Evolutionary conservation across 345 rosid genomes (phyloP).

Genomic region (Turnera subulata): DNA sequence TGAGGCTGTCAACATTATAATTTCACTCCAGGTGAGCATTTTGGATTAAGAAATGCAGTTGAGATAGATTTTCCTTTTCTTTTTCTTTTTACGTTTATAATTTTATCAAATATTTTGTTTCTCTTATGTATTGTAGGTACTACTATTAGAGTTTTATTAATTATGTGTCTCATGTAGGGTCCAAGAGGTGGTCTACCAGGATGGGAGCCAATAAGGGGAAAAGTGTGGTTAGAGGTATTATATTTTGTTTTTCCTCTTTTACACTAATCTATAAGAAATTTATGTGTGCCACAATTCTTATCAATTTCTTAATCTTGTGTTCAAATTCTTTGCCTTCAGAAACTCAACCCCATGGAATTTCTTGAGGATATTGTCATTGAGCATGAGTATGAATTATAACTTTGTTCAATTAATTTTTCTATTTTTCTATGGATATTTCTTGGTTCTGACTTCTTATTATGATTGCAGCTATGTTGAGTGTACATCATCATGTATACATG

Average conservation of each 20-base stretch:
- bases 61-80: too few relatives aligned
- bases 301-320: neutral
- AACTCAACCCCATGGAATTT: conserved; percentile 24
- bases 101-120: too few relatives aligned
- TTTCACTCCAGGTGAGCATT: too few relatives aligned
- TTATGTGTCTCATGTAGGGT: conserved; percentile 30
- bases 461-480: conserved; percentile 23
- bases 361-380: conserved; percentile 18
- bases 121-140: too few relatives aligned
- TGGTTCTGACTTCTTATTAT: neutral
- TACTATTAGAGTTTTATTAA: too few relatives aligned
- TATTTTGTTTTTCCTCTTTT: neutral
- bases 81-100: too few relatives aligned
- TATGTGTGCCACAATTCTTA: neutral
- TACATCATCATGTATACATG: conserved; percentile 20
- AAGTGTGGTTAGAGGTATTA: conserved; percentile 25
- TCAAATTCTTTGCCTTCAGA: neutral
- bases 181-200: conserved; percentile 38
- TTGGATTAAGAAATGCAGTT: too few relatives aligned
- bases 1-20: too few relatives aligned
- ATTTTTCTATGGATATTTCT: too few relatives aligned
- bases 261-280: too few relatives aligned
- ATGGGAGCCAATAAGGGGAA: conserved; percentile 33
- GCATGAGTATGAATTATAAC: conserved; percentile 14
- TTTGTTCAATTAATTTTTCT: too few relatives aligned